Evolutionary conservation across 2,329 filamentous ascomycete species (phyloP).

Genomic region (Amauroascus niger): DNA sequence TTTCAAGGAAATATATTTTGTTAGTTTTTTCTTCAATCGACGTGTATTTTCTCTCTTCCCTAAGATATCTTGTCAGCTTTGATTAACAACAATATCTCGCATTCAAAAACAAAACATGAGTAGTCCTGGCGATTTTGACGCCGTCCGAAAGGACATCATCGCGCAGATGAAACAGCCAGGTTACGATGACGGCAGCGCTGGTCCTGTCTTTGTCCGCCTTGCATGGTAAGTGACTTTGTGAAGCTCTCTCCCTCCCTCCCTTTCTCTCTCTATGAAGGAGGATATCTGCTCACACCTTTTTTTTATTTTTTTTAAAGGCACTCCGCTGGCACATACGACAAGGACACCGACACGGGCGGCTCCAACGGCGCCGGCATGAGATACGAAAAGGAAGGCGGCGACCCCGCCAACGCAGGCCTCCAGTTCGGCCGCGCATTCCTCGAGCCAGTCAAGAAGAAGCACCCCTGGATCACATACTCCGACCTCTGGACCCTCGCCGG

Average conservation of each 20-base stretch:
- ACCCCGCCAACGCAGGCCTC: conserved; percentile 56
- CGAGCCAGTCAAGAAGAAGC: conserved; percentile 50
- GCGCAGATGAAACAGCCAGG: conserved; percentile 49
- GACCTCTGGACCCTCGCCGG: conserved; percentile 57
- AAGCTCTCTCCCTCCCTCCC: no score
- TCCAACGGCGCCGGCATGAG: conserved; percentile 58
- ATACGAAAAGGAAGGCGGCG: conserved; percentile 54
- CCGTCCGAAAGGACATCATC: conserved; percentile 47
- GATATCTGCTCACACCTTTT: background rate
- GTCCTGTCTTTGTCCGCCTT: conserved; percentile 53
- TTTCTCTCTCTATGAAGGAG: background rate
- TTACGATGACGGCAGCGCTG: conserved; percentile 57
- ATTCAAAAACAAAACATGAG: conserved; percentile 31
- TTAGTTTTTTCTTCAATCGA: background rate
- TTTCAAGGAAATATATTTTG: no score
- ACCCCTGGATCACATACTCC: conserved; percentile 56
- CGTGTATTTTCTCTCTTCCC: background rate
- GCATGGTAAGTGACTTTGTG: conserved; percentile 45
- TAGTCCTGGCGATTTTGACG: conserved; percentile 32
- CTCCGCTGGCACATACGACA: conserved; percentile 54
- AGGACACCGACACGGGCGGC: conserved; percentile 51
- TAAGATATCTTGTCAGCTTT: no score
- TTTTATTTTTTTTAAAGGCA: conserved; percentile 38
- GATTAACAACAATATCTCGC: no score
- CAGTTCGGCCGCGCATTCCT: conserved; percentile 56